Evolutionary conservation across 1,284 basidiomycete genomes (phyloP), one percentile per base, ranked within the genome.

Genomic region (Apiotrichum sp.): DNA sequence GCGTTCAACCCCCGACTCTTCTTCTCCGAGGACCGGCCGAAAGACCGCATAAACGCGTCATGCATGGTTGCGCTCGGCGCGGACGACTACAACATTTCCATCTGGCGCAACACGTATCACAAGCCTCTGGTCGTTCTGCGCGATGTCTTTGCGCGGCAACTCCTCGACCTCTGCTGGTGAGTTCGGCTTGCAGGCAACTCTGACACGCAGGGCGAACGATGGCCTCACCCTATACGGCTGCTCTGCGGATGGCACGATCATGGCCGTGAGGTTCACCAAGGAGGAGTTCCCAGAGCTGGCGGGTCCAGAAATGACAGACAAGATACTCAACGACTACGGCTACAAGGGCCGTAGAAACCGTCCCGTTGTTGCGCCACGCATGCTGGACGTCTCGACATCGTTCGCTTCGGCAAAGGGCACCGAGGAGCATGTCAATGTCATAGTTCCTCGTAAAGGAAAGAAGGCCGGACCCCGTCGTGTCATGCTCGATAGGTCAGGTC

Each of bases 1-100:
- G 89, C 87, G 0, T 97, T 96, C 73, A 95, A 93, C 68, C 93
- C 93, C 0, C 86, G 91, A 61, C 86, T 96, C 14, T 96, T 96
- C 75, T 80, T 93, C 52, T 83, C 57, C 83, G 64, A 86, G 83
- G 50, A 86, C 13, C 65, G 66, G 34, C 53, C 62, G 11, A 62
- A 64, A 3, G 57, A 58, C 4, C 53, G 70, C 50, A 61, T 63
- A 10, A 72, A 62, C 8, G 70, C 71, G 11, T 74, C 70, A 4
- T 74, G 68, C 40, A 77, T 96, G 47, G 85, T 96, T 29, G 93
- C 93, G 1, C 81, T 97, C 7, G 92, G 91, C 34, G 90, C 91
- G 0, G 89, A 93, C 67, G 91, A 95, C 68, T 78, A 74, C 61
- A 74, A 70, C 49, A 83, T 93, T 16, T 95, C 91, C 2, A 84